Evolutionary conservation across 225 moss, liverwort and hornwort species (phyloP), one percentile per base, ranked within the genome.

Genomic region (Bryum argenteum): DNA sequence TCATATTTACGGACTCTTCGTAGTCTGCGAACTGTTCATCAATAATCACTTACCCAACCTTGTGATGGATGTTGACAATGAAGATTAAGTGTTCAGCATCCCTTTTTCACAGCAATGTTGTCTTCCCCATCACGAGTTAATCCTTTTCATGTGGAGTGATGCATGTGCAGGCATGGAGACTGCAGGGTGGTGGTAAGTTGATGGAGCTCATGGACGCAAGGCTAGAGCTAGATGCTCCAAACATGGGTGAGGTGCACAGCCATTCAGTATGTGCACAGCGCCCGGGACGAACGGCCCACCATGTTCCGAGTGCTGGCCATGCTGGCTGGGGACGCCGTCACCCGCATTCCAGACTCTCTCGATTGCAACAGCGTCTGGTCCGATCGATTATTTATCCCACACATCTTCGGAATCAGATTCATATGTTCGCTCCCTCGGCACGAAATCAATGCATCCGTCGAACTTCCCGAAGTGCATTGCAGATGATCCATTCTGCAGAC

Each of bases 301-400:
- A 82, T 82, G 78, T 82, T 74, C 37, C 69, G 21, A 0, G 78
- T 66, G 54, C 20, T 61, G 20, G 72, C 81, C 11, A 77, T 81
- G 69, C 18, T 81, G 12, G 53, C 60, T 1, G 70, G 74, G 2
- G 77, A 77, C 12, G 45, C 40, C 17, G 54, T 61, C n/a, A 4
- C 61, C 3, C 2, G 16, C 0, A 51, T 58, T 3, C 54, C 67
- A 0, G 28, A 64, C 21, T 17, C 52, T 20, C 21, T 10, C 0
- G 54, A 56, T 16, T 23, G 17, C 16, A 42, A 12, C 16, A 42
- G 13, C 52, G n/a, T 15, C 26, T 79, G 79, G 79, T 63, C 45
- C 3, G 45, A 45, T n/a, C n/a, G n/a, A n/a, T n/a, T n/a, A n/a
- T n/a, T n/a, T n/a, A n/a, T n/a, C n/a, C n/a, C n/a, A n/a, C n/a